These are phyloP conservation scores for Ettlia oleoabundans DNA, from an alignment of 139 green algal genomes.

Conservation along the genomic window DNA sequence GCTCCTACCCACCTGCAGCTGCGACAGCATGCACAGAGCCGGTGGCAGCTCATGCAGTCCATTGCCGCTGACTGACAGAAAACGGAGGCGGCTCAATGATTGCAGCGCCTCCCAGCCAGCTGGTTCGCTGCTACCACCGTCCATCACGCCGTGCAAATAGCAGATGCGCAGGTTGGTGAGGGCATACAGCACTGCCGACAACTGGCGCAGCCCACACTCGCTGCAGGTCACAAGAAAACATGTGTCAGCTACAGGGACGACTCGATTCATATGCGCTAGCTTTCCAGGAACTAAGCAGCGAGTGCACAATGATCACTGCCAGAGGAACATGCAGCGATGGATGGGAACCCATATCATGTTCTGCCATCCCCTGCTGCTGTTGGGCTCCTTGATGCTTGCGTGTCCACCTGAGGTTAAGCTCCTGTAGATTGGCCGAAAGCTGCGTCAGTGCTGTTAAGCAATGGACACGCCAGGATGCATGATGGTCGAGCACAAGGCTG, in stretches of 20 bases:
- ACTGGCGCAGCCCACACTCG: too few relatives aligned
- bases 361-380: too few relatives aligned
- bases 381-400: too few relatives aligned
- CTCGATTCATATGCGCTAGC: too few relatives aligned
- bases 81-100: background rate
- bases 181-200: too few relatives aligned
- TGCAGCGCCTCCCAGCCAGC: background rate
- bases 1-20: slow-evolving; percentile 2
- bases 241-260: too few relatives aligned
- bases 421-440: background rate
- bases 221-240: too few relatives aligned
- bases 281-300: too few relatives aligned
- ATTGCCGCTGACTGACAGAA: slow-evolving; percentile 8
- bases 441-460: background rate
- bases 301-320: too few relatives aligned
- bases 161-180: background rate
- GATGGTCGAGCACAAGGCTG: slow-evolving; percentile 18
- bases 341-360: background rate
- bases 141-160: background rate
- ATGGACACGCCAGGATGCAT: background rate
- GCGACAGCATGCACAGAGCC: background rate
- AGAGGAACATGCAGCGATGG: background rate
- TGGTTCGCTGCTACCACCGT: background rate
- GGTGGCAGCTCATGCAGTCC: background rate
- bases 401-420: slow-evolving; percentile 23